Evolutionary conservation across 208 protist genomes (phyloP).

Genomic region (Novymonas esmeraldas): DNA sequence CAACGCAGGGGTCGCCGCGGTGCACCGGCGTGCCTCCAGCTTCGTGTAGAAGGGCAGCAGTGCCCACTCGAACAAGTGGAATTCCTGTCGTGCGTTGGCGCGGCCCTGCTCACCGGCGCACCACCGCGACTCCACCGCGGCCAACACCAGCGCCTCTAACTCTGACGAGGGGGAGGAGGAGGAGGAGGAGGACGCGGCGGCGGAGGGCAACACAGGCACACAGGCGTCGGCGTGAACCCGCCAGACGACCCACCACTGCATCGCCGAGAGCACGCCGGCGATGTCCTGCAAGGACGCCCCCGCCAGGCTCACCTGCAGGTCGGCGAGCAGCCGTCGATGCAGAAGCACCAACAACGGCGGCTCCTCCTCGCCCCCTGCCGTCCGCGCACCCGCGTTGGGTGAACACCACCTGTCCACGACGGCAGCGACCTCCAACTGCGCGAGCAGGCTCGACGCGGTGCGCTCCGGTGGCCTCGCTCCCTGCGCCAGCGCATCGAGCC

Average conservation of each 20-base stretch:
- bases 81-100: too few relatives aligned
- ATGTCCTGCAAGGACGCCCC: constrained; percentile 13
- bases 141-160: constrained; percentile 15
- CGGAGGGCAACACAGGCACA: background rate
- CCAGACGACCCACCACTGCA: constrained; percentile 27
- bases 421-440: constrained; percentile 4
- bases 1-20: background rate
- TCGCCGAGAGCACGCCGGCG: constrained; percentile 14
- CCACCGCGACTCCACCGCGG: background rate
- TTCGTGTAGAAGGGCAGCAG: constrained; percentile 30
- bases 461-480: background rate
- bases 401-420: background rate
- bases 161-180: background rate
- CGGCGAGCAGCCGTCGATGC: constrained; percentile 1
- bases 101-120: too few relatives aligned
- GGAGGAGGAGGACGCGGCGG: too few relatives aligned
- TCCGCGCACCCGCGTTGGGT: background rate
- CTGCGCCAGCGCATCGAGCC: background rate
- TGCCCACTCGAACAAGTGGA: constrained; percentile 27
- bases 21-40: constrained; percentile 6
- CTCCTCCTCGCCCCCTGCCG: background rate
- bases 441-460: background rate
- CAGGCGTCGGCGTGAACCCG: constrained; percentile 1
- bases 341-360: background rate
- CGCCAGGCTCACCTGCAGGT: background rate